A percentile compares a stretch with the other conserved stretches of the same genome.
phyloP scores from a whole-genome alignment of 148 eudicot genomes.

The Linanthus parryae region DNA sequence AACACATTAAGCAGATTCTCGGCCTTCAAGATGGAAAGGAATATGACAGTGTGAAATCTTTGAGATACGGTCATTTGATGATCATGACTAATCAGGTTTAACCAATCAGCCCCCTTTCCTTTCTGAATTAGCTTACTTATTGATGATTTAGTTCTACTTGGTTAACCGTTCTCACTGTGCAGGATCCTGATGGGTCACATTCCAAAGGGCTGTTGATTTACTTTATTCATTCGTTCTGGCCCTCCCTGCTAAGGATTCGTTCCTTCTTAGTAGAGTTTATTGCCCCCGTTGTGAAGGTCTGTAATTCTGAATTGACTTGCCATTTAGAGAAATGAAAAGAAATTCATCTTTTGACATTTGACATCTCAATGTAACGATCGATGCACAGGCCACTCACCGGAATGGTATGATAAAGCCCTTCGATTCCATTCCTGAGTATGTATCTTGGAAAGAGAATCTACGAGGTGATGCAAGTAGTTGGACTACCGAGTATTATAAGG shows the following conservation, averaged over 20 bases:
- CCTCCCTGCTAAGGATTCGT: conserved; percentile 64
- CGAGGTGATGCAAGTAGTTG: conserved; percentile 47
- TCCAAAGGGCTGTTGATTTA: no score
- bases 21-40: conserved; percentile 80
- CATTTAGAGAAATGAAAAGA: background rate
- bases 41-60: no score
- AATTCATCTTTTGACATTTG: no score
- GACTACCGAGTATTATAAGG: no score
- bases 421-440: conserved; percentile 80
- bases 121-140: background rate
- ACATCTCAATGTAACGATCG: background rate
- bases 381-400: conserved; percentile 45
- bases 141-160: background rate
- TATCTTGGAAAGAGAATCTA: conserved; percentile 45
- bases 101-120: no score
- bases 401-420: conserved; percentile 36
- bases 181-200: conserved; percentile 98
- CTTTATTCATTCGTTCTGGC: no score
- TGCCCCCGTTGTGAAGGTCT: conserved; percentile 83
- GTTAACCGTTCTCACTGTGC: conserved; percentile 9
- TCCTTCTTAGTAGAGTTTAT: conserved; percentile 67
- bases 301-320: background rate
- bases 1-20: conserved; percentile 71
- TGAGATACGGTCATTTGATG: no score
- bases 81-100: no score